These are phyloP conservation scores for Acer yangbiense DNA, from an alignment of 345 rosid genomes.

Conservation along the genomic window DNA sequence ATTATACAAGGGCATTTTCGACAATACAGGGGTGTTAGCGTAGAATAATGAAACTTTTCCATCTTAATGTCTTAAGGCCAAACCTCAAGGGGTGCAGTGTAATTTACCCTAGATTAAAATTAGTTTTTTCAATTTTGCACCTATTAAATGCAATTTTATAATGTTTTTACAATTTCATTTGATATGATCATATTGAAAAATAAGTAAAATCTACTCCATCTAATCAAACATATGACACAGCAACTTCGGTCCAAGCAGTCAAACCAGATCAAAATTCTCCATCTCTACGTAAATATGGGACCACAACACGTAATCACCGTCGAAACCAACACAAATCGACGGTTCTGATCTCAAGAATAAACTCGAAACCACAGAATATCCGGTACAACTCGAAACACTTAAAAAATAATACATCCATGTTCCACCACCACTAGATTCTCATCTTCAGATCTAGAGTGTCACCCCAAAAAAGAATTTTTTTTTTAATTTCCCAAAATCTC, in stretches of 20 bases:
- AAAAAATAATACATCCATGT: not conserved
- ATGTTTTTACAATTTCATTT: no score
- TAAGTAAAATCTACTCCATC: not conserved
- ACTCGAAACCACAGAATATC: not conserved
- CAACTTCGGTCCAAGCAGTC: not conserved
- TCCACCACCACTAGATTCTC: not conserved
- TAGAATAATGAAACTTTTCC: no score
- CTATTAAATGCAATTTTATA: not conserved
- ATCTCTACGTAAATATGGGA: no score
- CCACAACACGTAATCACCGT: not conserved
- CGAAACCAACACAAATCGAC: not conserved
- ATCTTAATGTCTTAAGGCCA: no score
- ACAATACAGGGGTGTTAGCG: no score
- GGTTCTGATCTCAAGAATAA: not conserved
- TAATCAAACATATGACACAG: not conserved
- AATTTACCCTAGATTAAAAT: no score
- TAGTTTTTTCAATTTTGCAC: no score
- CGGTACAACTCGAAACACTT: not conserved
- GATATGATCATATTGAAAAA: not conserved
- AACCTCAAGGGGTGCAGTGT: no score
- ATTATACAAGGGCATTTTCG: no score
- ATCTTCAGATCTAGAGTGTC: not conserved
- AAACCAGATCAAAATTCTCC: not conserved
- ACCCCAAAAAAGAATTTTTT: not conserved
- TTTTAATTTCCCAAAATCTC: slow-evolving; percentile 1